phyloP scores from a whole-genome alignment of 2,329 filamentous ascomycete species.

The Claviceps sorghi region DNA sequence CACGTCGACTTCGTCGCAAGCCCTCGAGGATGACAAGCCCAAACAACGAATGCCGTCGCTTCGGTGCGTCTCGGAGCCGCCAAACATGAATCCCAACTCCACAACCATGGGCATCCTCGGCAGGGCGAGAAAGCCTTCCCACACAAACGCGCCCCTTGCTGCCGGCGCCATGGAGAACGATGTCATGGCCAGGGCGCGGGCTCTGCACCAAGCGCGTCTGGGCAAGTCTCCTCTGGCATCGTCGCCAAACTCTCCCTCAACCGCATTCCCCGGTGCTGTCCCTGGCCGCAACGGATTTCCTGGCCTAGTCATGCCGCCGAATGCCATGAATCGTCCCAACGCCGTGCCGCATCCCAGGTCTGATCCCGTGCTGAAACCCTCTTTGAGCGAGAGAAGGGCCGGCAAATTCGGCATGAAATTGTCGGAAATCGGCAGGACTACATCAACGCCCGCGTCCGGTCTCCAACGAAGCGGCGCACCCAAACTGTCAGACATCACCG shows the following conservation, averaged over 20 bases:
- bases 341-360: conserved; percentile 38
- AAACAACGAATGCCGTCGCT: conserved; percentile 44
- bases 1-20: conserved; percentile 33
- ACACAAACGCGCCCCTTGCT: conserved; percentile 21
- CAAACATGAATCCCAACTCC: conserved; percentile 66
- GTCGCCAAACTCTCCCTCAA: conserved; percentile 17
- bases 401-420: conserved; percentile 42
- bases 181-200: conserved; percentile 33
- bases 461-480: conserved; percentile 23
- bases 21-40: conserved; percentile 20
- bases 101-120: conserved; percentile 67
- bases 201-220: conserved; percentile 31
- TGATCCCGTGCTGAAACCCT: conserved; percentile 37
- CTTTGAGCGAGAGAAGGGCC: conserved; percentile 52
- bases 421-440: conserved; percentile 31
- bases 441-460: conserved; percentile 11
- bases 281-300: conserved; percentile 29
- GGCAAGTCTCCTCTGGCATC: conserved; percentile 20
- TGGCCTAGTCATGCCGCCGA: conserved; percentile 27
- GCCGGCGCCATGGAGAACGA: conserved; percentile 21
- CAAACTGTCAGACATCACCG: conserved; percentile 28
- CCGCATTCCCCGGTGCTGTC: conserved; percentile 18
- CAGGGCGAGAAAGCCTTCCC: conserved; percentile 42
- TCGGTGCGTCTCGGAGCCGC: conserved; percentile 45
- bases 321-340: conserved; percentile 27